Conservation (phyloP, 2,329 filamentous ascomycete species). For the Septoria linicola region DNA sequence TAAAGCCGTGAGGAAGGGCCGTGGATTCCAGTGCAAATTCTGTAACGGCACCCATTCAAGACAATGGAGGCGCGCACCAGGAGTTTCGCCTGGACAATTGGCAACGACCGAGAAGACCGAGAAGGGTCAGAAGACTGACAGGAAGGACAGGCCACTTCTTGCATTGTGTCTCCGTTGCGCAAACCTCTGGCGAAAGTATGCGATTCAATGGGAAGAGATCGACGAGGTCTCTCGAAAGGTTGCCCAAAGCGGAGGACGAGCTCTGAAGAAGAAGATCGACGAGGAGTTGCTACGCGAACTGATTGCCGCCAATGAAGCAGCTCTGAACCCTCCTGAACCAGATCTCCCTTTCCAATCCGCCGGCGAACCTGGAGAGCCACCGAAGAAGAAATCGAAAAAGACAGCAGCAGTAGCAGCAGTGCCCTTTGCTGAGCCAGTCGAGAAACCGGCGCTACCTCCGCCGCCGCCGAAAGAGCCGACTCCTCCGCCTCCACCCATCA, state of each 20-base stretch:
- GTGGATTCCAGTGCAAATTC: slow-evolving; percentile 90
- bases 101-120: slow-evolving; percentile 66
- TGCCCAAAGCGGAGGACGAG: slow-evolving; percentile 74
- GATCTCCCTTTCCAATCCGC: slow-evolving; percentile 24
- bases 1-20: slow-evolving; percentile 77
- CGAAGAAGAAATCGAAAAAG: slow-evolving; percentile 60
- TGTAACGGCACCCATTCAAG: slow-evolving; percentile 76
- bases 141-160: slow-evolving; percentile 69
- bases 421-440: slow-evolving; percentile 59
- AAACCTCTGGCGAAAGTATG: slow-evolving; percentile 92
- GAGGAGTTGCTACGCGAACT: slow-evolving; percentile 85
- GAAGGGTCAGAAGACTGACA: slow-evolving; percentile 69
- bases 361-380: slow-evolving; percentile 46
- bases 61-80: slow-evolving; percentile 89
- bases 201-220: slow-evolving; percentile 89
- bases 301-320: slow-evolving; percentile 59
- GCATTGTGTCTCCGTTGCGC: slow-evolving; percentile 89
- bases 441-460: slow-evolving; percentile 49
- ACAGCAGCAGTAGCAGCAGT: slow-evolving; percentile 23
- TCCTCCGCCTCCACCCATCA: slow-evolving; percentile 62
- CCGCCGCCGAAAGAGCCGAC: slow-evolving; percentile 55
- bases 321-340: slow-evolving; percentile 29
- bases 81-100: slow-evolving; percentile 67
- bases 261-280: slow-evolving; percentile 85
- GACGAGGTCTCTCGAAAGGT: slow-evolving; percentile 91